Evolutionary conservation across 495 filamentous ascomycete species (phyloP).

Genomic region (Aspergillus nanangensis): DNA sequence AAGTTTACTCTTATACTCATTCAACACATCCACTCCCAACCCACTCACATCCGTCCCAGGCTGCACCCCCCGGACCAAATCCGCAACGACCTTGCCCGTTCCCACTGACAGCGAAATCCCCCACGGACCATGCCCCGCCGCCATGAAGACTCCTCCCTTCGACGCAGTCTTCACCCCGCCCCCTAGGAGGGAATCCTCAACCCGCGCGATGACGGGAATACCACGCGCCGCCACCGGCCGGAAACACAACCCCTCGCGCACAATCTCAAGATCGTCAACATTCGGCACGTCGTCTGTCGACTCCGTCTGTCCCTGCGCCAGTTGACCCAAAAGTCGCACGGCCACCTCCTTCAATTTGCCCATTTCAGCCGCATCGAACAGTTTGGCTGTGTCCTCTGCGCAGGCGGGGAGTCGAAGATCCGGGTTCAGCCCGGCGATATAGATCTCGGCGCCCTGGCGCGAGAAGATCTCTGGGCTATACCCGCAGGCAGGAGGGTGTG

Average conservation of each 20-base stretch:
- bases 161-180: slow-evolving; percentile 32
- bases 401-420: slow-evolving; percentile 52
- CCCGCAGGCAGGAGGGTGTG: slow-evolving; percentile 35
- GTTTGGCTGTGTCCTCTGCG: slow-evolving; percentile 41
- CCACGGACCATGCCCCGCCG: slow-evolving; percentile 72
- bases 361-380: slow-evolving; percentile 41
- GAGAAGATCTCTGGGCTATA: slow-evolving; percentile 75
- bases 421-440: slow-evolving; percentile 68
- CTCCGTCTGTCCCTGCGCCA: slow-evolving; percentile 11
- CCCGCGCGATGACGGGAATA: slow-evolving; percentile 53
- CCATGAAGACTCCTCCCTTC: slow-evolving; percentile 63
- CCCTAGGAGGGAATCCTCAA: slow-evolving; percentile 53
- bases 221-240: slow-evolving; percentile 62
- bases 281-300: slow-evolving; percentile 18
- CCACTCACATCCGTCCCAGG: slow-evolving; percentile 47
- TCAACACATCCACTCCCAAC: slow-evolving; percentile 25
- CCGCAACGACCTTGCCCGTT: slow-evolving; percentile 61
- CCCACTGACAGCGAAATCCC: slow-evolving; percentile 60
- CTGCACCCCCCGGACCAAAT: slow-evolving; percentile 52
- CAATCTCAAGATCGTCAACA: slow-evolving; percentile 54
- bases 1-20: background rate
- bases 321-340: slow-evolving; percentile 48
- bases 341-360: slow-evolving; percentile 50
- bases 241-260: slow-evolving; percentile 67
- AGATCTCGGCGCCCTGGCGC: slow-evolving; percentile 60